Evolutionary conservation across 2,329 filamentous ascomycete genomes (phyloP).

Genomic region (Alternaria triticimaculans): DNA sequence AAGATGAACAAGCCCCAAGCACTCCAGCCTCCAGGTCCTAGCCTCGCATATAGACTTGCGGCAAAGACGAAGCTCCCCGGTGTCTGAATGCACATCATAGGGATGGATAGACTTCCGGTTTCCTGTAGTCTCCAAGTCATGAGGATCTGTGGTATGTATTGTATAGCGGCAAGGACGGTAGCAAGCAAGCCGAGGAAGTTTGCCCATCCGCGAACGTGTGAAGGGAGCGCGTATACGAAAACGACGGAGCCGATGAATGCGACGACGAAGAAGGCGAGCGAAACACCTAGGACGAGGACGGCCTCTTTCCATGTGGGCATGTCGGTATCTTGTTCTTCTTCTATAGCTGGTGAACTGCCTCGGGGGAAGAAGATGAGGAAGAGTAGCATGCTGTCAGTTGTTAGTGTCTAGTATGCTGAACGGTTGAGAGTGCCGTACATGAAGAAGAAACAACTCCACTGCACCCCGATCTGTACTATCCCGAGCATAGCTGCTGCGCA

Average conservation of each 20-base stretch:
- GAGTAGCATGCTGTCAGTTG: slow-evolving; percentile 73
- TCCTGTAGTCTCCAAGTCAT: slow-evolving; percentile 86
- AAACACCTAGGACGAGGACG: slow-evolving; percentile 73
- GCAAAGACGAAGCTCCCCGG: slow-evolving; percentile 92
- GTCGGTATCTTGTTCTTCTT: slow-evolving; percentile 34
- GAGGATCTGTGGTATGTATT: slow-evolving; percentile 95
- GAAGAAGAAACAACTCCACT: slow-evolving; percentile 89
- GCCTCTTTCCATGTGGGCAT: slow-evolving; percentile 76
- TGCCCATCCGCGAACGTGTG: slow-evolving; percentile 77
- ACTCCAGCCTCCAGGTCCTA: slow-evolving; percentile 88
- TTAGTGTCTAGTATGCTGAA: slow-evolving; percentile 12
- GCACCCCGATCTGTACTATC: slow-evolving; percentile 87
- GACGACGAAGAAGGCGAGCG: slow-evolving; percentile 76
- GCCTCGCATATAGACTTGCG: slow-evolving; percentile 77
- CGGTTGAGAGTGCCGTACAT: slow-evolving; percentile 66
- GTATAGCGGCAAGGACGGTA: slow-evolving; percentile 78
- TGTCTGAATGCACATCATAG: slow-evolving; percentile 98
- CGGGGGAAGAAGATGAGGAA: slow-evolving; percentile 88
- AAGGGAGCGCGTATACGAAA: slow-evolving; percentile 69
- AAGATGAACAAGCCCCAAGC: slow-evolving; percentile 92
- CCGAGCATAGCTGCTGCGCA: slow-evolving; percentile 87
- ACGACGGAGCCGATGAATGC: slow-evolving; percentile 69
- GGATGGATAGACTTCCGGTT: slow-evolving; percentile 89
- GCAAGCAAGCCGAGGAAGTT: slow-evolving; percentile 83
- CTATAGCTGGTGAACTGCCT: slow-evolving; percentile 30